Base-by-base conservation (phyloP, 495 filamentous ascomycete genomes). In the Oleoguttula mirabilis region DNA sequence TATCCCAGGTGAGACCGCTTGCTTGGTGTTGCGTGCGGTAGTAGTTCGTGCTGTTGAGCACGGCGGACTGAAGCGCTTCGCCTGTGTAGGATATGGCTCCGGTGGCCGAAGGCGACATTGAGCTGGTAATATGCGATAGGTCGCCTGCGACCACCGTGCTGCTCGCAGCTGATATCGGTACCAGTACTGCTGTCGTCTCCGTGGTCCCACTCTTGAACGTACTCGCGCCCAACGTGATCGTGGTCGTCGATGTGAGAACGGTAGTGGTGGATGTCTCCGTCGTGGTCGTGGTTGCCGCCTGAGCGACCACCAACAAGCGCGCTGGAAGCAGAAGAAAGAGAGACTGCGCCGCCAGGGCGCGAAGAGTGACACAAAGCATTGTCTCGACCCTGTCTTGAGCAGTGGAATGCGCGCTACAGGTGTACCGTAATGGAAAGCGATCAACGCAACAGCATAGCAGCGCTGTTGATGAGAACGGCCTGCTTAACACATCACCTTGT, bases 1-100 rank as follows among this genome's bases (percentile, higher is more conserved):
- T 47, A 60, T 92, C 86, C 80, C 82, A 92, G 11, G 43, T 44
- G 11, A 88, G 50, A 3, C 63, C 41, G 0, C 60, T 60, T 24
- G 82, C 81, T 48, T 79, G 75, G 62, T 88, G 77, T 35, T 70
- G 56, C 1, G 44, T 21, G 15, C 84, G 78, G 62, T 80, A 86
- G 36, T 63, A 57, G 57, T 90, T 88, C 30, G 71, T 82, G 54
- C 65, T 66, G 54, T 73, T 71, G 20, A 90, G 67, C 39, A 83
- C 64, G 6, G 71, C 65, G 4, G 25, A 12, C 23, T 35, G 22
- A 27, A 54, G 46, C 8, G 39, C 36, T 14, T 27, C 17, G 3
- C 49, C 44, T 7, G 36, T 51, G 36, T 36, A 42, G 4, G 16
- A 6, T 24, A 28, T 41, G 2, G 27, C 28, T 25, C 36, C 35